These are phyloP conservation scores for Cyberlindnera suaveolens DNA, from an alignment of 805 yeast genomes.

Conservation along the genomic window DNA sequence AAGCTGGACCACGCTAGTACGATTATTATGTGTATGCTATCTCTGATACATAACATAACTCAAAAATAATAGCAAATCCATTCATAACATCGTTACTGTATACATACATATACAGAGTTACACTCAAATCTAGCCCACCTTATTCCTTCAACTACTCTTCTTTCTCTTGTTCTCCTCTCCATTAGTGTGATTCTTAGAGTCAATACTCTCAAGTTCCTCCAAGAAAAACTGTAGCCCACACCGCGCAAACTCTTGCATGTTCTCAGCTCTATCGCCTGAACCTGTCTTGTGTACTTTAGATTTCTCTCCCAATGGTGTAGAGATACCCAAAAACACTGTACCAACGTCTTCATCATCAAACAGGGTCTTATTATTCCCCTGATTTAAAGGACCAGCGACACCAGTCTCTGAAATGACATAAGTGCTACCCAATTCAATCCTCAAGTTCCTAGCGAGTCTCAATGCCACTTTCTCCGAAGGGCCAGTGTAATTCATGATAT, in stretches of 20 bases:
- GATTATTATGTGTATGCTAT: too few species aligned
- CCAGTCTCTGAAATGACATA: constrained; percentile 83
- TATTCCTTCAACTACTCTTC: constrained; percentile 4
- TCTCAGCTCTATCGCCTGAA: constrained; percentile 45
- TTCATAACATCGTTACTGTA: not conserved
- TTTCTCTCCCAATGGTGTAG: constrained; percentile 55
- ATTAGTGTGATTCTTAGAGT: not conserved
- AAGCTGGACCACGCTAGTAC: too few species aligned
- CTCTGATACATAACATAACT: too few species aligned
- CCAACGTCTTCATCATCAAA: constrained; percentile 44
- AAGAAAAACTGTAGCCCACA: constrained; percentile 57
- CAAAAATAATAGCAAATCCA: too few species aligned
- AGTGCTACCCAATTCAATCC: constrained; percentile 76
- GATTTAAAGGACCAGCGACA: constrained; percentile 70
- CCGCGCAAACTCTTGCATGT: constrained; percentile 74
- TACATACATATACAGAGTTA: too few species aligned
- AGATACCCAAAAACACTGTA: constrained; percentile 62
- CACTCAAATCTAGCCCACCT: not conserved
- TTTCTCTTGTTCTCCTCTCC: constrained; percentile 2
- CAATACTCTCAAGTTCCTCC: constrained; percentile 34
- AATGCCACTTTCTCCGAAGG: constrained; percentile 73
- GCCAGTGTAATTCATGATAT: constrained; percentile 69
- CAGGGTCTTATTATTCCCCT: constrained; percentile 25
- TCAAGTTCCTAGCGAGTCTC: constrained; percentile 70
- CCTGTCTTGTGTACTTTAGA: constrained; percentile 43